Evolutionary conservation across 805 yeast genomes (phyloP).

Genomic region (Ogataea degrootiae): DNA sequence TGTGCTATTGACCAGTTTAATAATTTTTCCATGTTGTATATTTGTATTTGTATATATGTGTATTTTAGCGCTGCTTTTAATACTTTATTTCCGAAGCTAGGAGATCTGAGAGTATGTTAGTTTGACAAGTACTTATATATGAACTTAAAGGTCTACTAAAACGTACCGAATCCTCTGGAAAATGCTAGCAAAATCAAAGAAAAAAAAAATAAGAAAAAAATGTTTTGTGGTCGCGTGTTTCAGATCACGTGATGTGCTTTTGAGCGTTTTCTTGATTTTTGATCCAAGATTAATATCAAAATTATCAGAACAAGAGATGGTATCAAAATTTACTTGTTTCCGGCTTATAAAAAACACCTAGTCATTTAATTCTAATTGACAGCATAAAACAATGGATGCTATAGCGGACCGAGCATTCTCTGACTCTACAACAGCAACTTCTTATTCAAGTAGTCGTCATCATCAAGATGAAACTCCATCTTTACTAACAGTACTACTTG

Average conservation of each 20-base stretch:
- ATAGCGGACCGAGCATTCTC: slow-evolving; percentile 56
- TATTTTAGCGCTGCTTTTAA: background rate
- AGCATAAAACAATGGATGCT: slow-evolving; percentile 53
- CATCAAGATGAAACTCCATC: slow-evolving; percentile 65
- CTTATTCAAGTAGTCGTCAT: no score
- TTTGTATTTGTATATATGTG: background rate
- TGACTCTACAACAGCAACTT: slow-evolving; percentile 15
- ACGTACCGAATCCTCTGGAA: background rate
- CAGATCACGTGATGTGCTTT: no score
- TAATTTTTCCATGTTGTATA: slow-evolving; percentile 72
- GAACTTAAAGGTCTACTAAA: background rate
- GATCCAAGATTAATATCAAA: no score
- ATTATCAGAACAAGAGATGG: no score
- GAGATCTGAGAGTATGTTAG: no score
- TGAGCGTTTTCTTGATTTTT: no score
- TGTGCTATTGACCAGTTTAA: slow-evolving; percentile 89
- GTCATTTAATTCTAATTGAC: background rate
- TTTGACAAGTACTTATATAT: background rate
- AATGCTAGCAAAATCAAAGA: no score
- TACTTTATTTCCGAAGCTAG: background rate
- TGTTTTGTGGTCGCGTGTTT: no score
- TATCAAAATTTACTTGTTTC: no score
- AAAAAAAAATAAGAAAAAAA: background rate
- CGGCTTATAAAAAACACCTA: no score
- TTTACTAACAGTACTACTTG: slow-evolving; percentile 70